Base-by-base conservation (phyloP, 116 monocot species). In the Papilionanthe hybrid region DNA sequence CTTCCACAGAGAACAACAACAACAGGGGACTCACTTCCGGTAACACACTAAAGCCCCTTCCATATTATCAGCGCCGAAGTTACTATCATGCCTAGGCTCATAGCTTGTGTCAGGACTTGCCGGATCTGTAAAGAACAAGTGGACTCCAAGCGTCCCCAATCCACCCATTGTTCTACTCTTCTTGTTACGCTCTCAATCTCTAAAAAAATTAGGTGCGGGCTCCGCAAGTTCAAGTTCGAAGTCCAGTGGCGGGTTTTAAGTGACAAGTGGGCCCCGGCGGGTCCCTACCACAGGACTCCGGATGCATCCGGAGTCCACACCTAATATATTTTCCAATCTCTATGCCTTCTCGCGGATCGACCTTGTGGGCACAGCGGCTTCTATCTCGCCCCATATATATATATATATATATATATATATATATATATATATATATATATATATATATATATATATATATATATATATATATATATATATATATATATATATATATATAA, bases 51-150 rank as follows among this genome's bases (percentile, higher is more conserved):
- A 81, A 92, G 78, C 11, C 89, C 85, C 77, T 92, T 92, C 92
- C 89, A 89, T 72, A 92, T 82, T 43, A 92, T 89, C 80, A 89
- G 72, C 4, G 85, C 87, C 27, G 85, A 83, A 17, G 87, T 82
- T 12, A 87, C 79, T 28, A 89, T 87, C 84, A 89, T 82, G 8
- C 95, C 95, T 15, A 95, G 90, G 84, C 88, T 95, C 76, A 93
- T 76, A 69, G 79, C 81, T 57, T 95, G 93, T 25, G 82, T 80
- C 80, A 93, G 85, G 57, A 90, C 79, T 7, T 91, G 91, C 42
- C 93, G 83, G 81, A 88, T 85, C 86, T 90, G 91, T n/a, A 93
- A 55, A 37, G 93, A 92, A 7, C 93, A 83, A 41, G 92, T 93
- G 27, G 89, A 88, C 27, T 91, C 89, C 68, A 91, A 18, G 82